Evolutionary conservation across 1,284 basidiomycete genomes (phyloP).

Genomic region (Hemileccinum hortonii): DNA sequence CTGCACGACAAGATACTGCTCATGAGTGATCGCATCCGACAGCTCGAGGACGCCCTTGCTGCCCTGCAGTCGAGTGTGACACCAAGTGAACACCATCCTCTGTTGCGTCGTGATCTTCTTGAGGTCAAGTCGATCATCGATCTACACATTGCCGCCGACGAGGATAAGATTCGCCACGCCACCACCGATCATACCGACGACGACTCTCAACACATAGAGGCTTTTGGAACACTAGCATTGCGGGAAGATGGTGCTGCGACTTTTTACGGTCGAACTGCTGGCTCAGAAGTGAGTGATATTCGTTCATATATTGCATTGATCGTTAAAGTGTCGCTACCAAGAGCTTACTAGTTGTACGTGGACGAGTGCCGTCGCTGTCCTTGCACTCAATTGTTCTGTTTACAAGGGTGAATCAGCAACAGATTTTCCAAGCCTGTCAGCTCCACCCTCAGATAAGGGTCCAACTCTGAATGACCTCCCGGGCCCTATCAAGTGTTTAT

Average conservation of each 20-base stretch:
- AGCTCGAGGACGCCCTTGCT: constrained; percentile 72
- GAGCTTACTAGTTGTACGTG: constrained; percentile 54
- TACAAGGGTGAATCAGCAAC: constrained; percentile 26
- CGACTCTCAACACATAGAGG: constrained; percentile 53
- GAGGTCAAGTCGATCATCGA: constrained; percentile 70
- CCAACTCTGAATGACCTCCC: constrained; percentile 22
- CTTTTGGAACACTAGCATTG: constrained; percentile 63
- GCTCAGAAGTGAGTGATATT: constrained; percentile 50
- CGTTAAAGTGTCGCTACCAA: constrained; percentile 15
- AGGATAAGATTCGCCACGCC: constrained; percentile 25
- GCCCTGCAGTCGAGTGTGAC: constrained; percentile 52
- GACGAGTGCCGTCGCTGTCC: neutral
- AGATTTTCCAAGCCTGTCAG: constrained; percentile 1
- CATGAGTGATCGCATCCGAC: constrained; percentile 74
- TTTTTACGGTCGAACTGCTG: constrained; percentile 64
- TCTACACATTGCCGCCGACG: constrained; percentile 52
- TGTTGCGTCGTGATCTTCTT: constrained; percentile 60
- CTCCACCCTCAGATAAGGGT: neutral
- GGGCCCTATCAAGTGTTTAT: constrained; percentile 42
- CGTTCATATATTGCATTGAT: neutral
- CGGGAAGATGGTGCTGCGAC: constrained; percentile 62
- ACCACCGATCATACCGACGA: constrained; percentile 37
- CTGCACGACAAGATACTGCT: constrained; percentile 68
- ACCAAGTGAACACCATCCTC: constrained; percentile 54
- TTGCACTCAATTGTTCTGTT: neutral